phyloP scores from a whole-genome alignment of 108 stramenopile genomes.

The Cyclotella baltica region DNA sequence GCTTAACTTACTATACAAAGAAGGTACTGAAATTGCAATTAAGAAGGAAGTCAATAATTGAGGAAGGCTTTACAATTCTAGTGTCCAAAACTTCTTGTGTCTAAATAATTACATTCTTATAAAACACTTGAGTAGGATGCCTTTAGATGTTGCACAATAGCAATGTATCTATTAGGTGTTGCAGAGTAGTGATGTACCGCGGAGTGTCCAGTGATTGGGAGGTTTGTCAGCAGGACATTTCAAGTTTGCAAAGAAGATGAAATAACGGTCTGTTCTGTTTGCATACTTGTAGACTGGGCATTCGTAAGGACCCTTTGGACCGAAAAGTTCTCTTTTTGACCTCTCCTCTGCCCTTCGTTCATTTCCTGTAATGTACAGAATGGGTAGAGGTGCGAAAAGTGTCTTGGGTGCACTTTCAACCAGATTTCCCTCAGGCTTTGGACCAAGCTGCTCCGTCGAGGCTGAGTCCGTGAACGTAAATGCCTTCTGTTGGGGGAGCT shows the following conservation, averaged over 20 bases:
- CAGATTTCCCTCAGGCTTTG: conserved; percentile 62
- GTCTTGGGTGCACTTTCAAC: conserved; percentile 84
- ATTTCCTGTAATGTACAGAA: conserved; percentile 78
- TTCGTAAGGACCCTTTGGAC: conserved; percentile 73
- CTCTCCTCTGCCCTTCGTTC: conserved; percentile 62
- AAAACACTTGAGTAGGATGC: no score
- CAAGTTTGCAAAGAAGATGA: conserved; percentile 80
- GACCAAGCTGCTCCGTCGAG: conserved; percentile 90
- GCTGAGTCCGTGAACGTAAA: conserved; percentile 88
- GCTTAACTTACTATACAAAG: no score
- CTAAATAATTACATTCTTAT: no score
- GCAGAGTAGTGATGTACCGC: conserved; percentile 79
- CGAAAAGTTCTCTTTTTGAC: conserved; percentile 62
- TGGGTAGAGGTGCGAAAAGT: conserved; percentile 79
- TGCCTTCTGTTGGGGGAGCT: conserved; percentile 78
- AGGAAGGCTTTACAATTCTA: no score
- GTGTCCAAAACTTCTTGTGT: no score
- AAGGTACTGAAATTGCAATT: no score
- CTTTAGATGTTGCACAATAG: no score
- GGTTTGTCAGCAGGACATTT: conserved; percentile 66
- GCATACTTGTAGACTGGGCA: conserved; percentile 92
- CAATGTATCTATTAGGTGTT: conserved; percentile 55
- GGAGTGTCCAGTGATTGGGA: conserved; percentile 80
- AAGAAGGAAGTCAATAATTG: no score
- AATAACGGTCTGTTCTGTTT: conserved; percentile 77